A percentile compares a stretch with the other conserved stretches of the same genome.
Evolutionary conservation across 495 filamentous ascomycete genomes (phyloP).

Genomic region (Trichoderma virens): DNA sequence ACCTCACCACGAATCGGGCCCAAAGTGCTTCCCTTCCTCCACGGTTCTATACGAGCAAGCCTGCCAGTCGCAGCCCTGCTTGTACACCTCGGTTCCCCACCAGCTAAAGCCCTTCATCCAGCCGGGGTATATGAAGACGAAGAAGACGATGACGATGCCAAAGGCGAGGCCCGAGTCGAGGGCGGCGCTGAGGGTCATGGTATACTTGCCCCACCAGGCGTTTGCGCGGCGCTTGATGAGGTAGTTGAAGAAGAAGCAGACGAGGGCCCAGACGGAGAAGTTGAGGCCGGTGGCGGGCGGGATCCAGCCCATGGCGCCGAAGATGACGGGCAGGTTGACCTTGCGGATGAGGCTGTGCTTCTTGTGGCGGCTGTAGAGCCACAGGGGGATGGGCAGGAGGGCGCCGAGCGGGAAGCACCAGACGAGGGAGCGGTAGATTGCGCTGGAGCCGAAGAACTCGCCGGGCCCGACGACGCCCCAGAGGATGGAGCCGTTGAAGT

Average conservation of each 20-base stretch:
- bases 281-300: slow-evolving; percentile 80
- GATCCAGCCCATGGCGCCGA: slow-evolving; percentile 71
- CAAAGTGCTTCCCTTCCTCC: slow-evolving; percentile 47
- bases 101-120: slow-evolving; percentile 54
- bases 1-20: slow-evolving; percentile 48
- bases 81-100: slow-evolving; percentile 74
- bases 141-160: slow-evolving; percentile 74
- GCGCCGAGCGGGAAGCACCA: slow-evolving; percentile 76
- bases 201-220: slow-evolving; percentile 84
- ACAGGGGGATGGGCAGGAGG: slow-evolving; percentile 58
- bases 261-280: slow-evolving; percentile 72
- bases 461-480: slow-evolving; percentile 80
- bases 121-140: slow-evolving; percentile 69
- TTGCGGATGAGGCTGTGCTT: slow-evolving; percentile 47
- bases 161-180: slow-evolving; percentile 76
- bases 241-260: slow-evolving; percentile 78
- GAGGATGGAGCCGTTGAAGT: slow-evolving; percentile 83
- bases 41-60: slow-evolving; percentile 50
- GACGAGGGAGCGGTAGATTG: slow-evolving; percentile 60
- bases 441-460: slow-evolving; percentile 66
- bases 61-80: slow-evolving; percentile 56
- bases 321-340: slow-evolving; percentile 64
- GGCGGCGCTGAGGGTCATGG: slow-evolving; percentile 75
- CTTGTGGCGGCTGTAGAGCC: slow-evolving; percentile 48
- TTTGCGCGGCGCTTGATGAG: slow-evolving; percentile 54